phyloP scores from a whole-genome alignment of 805 yeast genomes.

The Teunomyces cretensis region DNA sequence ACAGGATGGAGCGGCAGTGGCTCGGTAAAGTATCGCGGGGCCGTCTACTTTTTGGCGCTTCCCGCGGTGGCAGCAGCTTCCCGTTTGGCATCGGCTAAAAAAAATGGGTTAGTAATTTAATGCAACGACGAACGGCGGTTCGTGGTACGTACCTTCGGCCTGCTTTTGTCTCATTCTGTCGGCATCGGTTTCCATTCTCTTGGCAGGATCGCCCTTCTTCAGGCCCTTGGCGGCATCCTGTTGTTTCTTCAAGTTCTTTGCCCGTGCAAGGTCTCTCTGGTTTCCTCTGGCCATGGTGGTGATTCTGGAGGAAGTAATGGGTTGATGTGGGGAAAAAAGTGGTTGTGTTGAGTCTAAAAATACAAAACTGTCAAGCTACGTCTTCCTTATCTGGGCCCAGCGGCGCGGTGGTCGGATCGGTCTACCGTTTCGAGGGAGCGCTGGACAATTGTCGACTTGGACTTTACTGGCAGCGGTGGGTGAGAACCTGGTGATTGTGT shows the following conservation, averaged over 20 bases:
- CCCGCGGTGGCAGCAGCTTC: constrained; percentile 27
- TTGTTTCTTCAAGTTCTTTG: constrained; percentile 80
- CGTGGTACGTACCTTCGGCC: constrained; percentile 59
- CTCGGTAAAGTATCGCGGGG: no score
- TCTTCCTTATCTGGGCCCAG: no score
- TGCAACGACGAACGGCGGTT: background rate
- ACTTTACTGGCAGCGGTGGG: background rate
- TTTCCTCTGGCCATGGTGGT: constrained; percentile 86
- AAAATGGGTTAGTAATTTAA: constrained; percentile 9
- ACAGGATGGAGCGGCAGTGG: no score
- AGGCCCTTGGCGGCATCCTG: constrained; percentile 54
- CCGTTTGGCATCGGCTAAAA: constrained; percentile 50
- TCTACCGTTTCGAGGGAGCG: no score
- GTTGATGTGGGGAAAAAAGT: background rate
- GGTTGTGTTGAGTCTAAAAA: no score
- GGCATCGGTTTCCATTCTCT: constrained; percentile 86
- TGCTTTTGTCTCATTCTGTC: constrained; percentile 88
- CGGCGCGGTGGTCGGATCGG: no score
- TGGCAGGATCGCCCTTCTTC: constrained; percentile 84
- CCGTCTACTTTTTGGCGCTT: background rate
- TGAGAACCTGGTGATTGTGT: background rate
- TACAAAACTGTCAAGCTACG: no score
- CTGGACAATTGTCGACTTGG: background rate
- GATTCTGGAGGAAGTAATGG: background rate
- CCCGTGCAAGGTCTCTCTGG: constrained; percentile 92